Percentiles rank a stretch among this genome's conserved stretches.
Conservation (phyloP, 176 grass and related monocot genomes). For the Juncus effusus region DNA sequence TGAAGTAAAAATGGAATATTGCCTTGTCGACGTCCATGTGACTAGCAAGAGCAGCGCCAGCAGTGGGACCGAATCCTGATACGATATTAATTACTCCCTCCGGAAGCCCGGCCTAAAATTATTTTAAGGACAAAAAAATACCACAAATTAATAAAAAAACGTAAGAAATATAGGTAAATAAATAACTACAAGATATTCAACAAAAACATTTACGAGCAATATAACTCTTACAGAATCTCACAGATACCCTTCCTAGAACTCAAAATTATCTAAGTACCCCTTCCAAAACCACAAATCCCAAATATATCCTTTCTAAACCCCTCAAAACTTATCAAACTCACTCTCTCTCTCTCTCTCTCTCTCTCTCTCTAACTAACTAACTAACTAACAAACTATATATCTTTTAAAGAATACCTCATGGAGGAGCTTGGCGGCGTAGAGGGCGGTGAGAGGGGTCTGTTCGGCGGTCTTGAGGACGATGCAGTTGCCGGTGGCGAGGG, state of each 20-base stretch:
- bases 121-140: conserved; percentile 1
- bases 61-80: conserved; percentile 82
- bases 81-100: conserved; percentile 69
- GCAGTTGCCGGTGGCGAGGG: conserved; percentile 78
- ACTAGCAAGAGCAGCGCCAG: conserved; percentile 73
- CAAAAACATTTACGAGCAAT: background rate
- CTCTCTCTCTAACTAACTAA: too few species aligned
- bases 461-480: conserved; percentile 87
- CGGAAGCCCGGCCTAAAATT: conserved; percentile 68
- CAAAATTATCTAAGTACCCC: background rate
- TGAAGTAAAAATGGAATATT: background rate
- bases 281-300: too few species aligned
- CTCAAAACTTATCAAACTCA: too few species aligned
- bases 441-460: conserved; percentile 85
- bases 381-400: too few species aligned
- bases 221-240: too few species aligned
- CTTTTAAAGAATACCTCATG: conserved; percentile 52
- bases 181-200: background rate
- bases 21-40: conserved; percentile 98
- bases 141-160: background rate
- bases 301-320: too few species aligned
- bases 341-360: too few species aligned
- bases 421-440: conserved; percentile 57
- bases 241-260: too few species aligned
- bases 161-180: background rate